Base-by-base conservation (phyloP, 2,329 filamentous ascomycete genomes). In the Nectriaceae sp. region DNA sequence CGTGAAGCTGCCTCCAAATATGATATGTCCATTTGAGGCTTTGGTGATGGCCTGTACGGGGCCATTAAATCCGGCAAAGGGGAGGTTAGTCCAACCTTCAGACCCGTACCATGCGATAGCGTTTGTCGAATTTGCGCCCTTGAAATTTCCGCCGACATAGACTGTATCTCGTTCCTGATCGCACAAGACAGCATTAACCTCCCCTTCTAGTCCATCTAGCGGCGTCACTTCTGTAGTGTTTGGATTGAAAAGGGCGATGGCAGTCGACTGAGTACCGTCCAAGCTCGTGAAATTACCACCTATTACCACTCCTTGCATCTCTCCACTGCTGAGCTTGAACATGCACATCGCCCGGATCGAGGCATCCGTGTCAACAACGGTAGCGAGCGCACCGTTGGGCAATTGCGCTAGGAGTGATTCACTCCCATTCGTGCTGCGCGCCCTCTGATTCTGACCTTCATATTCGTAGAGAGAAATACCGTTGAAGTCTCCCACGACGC, bases 221-320 rank as follows among this genome's bases (percentile, higher is more conserved):
- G 90, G 79, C 2, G 83, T 87, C 42, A 97, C 77, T 31, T 80
- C 70, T 38, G 83, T 83, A 4, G 84, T 87, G 55, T 83, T 82
- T 3, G 89, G 83, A 66, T 97, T 83, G 72, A 92, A 91, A 40
- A 95, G 68, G 20, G 92, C 94, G 47, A 95, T 83, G 38, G 89
- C 89, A 44, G 84, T 84, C 2, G 91, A 90, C 63, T 89, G 75
- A 47, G 87, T 79, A 49, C 85, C 85, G 50, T 86, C 89, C 53
- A 99, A 74, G 67, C 90, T 95, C 24, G 94, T 97, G 67, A 99
- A 99, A 73, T 97, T 97, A 40, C 94, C 94, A 47, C 89, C 94
- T 15, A 99, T 80, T 40, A 97, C 81, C 21, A 97, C 82, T 35
- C 88, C 87, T n/a, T 81, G 76, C 47, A 87, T 71, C 5, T 77